Conservation (phyloP, 2,329 filamentous ascomycete species). For the Penicillium nordicum region DNA sequence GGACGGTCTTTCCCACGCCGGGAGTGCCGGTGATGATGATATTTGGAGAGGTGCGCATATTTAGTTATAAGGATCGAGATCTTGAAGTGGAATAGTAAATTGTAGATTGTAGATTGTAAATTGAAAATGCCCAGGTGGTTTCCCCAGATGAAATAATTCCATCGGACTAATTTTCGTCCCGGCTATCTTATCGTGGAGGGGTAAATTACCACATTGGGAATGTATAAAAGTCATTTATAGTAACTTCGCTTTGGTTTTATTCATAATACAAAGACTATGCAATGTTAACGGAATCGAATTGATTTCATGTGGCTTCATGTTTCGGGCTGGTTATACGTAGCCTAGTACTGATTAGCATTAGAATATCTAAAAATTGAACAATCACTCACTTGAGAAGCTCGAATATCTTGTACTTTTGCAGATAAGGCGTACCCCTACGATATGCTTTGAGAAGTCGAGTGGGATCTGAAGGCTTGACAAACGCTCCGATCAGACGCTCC, state of each 20-base stretch:
- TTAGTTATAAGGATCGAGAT: conserved; percentile 1
- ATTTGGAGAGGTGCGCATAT: conserved; percentile 61
- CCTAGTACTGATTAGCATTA: conserved; percentile 7
- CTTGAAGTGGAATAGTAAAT: neutral
- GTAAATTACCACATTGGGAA: conserved; percentile 5
- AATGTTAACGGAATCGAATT: neutral
- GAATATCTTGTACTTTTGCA: conserved; percentile 70
- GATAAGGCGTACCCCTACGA: conserved; percentile 64
- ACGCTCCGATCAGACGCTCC: conserved; percentile 53
- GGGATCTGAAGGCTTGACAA: conserved; percentile 43
- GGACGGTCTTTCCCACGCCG: conserved; percentile 91
- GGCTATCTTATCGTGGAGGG: conserved; percentile 17
- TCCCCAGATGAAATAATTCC: conserved; percentile 19
- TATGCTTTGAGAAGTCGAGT: conserved; percentile 66
- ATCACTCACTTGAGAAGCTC: conserved; percentile 66
- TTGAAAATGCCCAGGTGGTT: neutral
- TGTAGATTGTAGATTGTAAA: neutral
- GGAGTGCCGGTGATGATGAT: conserved; percentile 95
- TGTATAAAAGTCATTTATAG: conserved; percentile 1
- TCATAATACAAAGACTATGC: neutral
- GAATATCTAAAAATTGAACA: neutral
- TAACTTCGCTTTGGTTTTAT: neutral
- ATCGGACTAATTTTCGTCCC: conserved; percentile 17
- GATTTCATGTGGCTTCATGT: neutral
- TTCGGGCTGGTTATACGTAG: neutral